These are phyloP conservation scores for Schizothecium vesticola DNA, from an alignment of 495 filamentous ascomycete species.

Conservation along the genomic window DNA sequence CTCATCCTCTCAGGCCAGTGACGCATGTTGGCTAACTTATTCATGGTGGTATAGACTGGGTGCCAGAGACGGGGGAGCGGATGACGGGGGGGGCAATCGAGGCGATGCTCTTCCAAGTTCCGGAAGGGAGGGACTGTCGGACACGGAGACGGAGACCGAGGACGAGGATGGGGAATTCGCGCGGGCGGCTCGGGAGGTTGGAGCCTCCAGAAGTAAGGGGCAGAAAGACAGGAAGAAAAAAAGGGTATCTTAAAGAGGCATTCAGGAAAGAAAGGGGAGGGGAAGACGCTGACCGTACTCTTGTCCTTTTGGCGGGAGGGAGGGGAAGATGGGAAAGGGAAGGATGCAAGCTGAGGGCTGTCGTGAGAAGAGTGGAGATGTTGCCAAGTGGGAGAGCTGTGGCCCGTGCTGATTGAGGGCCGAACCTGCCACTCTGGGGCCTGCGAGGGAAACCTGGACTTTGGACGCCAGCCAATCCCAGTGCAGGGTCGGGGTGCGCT, in stretches of 20 bases:
- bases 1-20: slow-evolving; percentile 94
- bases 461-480: background rate
- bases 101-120: background rate
- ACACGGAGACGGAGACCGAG: slow-evolving; percentile 3
- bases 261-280: slow-evolving; percentile 24
- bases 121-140: slow-evolving; percentile 1
- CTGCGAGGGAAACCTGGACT: background rate
- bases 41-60: slow-evolving; percentile 54
- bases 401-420: background rate
- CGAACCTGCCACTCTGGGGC: background rate
- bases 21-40: slow-evolving; percentile 90
- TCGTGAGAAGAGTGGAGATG: slow-evolving; percentile 19
- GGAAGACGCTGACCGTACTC: slow-evolving; percentile 32
- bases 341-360: slow-evolving; percentile 21
- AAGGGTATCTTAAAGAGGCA: slow-evolving; percentile 28
- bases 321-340: slow-evolving; percentile 33
- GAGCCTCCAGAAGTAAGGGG: slow-evolving; percentile 13
- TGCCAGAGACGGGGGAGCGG: slow-evolving; percentile 20
- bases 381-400: background rate
- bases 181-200: slow-evolving; percentile 18
- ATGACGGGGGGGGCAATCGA: slow-evolving; percentile 16
- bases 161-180: slow-evolving; percentile 5
- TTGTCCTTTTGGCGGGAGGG: slow-evolving; percentile 31
- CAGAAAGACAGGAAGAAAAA: slow-evolving; percentile 24
- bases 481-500: background rate